These are phyloP conservation scores for Eucalyptus shirleyi DNA, from an alignment of 345 rosid species.

Conservation along the genomic window DNA sequence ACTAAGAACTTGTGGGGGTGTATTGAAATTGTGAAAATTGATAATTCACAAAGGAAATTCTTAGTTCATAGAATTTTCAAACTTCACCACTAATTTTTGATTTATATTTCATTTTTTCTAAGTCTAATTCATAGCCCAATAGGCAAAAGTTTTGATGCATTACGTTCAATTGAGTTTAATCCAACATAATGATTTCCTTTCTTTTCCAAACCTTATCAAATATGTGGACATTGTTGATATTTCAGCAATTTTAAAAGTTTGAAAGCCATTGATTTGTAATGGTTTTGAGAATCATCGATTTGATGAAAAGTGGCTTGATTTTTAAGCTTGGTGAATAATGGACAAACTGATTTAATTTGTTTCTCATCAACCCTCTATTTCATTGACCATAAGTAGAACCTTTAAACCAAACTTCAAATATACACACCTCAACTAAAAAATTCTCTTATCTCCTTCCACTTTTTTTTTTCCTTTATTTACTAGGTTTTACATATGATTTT, in stretches of 20 bases:
- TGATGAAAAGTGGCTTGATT: neutral
- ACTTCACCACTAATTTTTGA: neutral
- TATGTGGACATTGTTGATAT: neutral
- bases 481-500: neutral
- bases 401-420: neutral
- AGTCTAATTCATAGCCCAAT: neutral
- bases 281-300: neutral
- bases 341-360: neutral
- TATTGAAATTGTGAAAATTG: neutral
- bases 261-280: neutral
- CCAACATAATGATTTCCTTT: neutral
- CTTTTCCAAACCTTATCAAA: neutral
- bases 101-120: neutral
- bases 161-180: neutral
- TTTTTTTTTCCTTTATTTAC: neutral
- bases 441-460: neutral
- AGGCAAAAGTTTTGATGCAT: neutral
- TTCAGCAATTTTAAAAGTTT: neutral
- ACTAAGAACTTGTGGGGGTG: neutral
- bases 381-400: neutral
- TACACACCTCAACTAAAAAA: neutral
- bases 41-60: neutral
- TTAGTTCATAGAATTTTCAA: neutral
- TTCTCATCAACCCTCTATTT: neutral
- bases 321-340: neutral